These are phyloP conservation scores for Kuraishia molischiana DNA, from an alignment of 805 yeast genomes.

Conservation along the genomic window DNA sequence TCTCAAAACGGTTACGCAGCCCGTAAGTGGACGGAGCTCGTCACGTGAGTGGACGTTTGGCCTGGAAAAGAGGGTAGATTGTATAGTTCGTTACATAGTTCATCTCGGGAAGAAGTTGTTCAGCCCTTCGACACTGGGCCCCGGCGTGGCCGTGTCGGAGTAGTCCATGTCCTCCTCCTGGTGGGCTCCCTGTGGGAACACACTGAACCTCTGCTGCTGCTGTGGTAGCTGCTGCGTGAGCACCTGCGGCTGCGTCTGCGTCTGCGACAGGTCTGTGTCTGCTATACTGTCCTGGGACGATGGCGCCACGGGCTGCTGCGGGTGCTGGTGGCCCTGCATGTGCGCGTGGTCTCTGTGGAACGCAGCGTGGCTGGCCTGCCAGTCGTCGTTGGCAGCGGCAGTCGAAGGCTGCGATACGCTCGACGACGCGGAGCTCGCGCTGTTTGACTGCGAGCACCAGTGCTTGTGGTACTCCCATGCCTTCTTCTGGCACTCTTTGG, in stretches of 20 bases:
- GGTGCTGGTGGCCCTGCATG: conserved; percentile 2
- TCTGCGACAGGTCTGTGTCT: not conserved
- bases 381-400: conserved; percentile 4
- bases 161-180: not conserved
- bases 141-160: not conserved
- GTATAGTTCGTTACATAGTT: too few species aligned
- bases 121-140: too few species aligned
- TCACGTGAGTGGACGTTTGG: too few species aligned
- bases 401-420: not conserved
- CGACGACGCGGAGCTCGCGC: conserved; percentile 6
- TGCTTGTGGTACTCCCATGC: conserved; percentile 93
- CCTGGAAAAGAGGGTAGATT: too few species aligned
- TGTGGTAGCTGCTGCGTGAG: not conserved
- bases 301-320: not conserved
- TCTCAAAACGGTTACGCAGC: too few species aligned
- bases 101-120: too few species aligned
- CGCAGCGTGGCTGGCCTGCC: conserved; percentile 20
- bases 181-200: too few species aligned
- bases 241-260: not conserved
- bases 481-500: conserved; percentile 80
- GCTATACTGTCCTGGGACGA: not conserved
- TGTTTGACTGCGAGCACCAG: conserved; percentile 66
- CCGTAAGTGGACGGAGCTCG: too few species aligned
- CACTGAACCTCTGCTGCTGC: not conserved
- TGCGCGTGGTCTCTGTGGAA: conserved; percentile 16